Conservation (phyloP, 208 protist genomes). For the Trypanosomatidae sp. region DNA sequence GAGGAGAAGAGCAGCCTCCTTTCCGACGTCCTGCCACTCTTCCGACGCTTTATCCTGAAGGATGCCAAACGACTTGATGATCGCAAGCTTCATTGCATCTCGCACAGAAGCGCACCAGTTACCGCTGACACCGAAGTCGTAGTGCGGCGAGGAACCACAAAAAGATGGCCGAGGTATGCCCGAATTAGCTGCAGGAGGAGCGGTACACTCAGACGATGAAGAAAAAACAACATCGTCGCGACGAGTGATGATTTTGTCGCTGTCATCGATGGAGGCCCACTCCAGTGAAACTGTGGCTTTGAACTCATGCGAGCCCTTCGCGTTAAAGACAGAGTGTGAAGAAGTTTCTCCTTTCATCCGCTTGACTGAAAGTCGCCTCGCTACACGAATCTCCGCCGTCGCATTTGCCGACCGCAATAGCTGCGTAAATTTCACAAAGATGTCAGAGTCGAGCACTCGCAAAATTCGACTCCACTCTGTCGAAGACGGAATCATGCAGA, state of each 20-base stretch:
- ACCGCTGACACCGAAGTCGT: constrained; percentile 35
- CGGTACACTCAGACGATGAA: no score
- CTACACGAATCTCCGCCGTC: constrained; percentile 1
- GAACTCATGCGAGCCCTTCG: not conserved
- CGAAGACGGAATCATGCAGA: constrained; percentile 8
- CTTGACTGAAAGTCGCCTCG: no score
- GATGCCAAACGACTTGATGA: constrained; percentile 26
- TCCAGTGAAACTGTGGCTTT: constrained; percentile 12
- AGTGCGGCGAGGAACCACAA: not conserved
- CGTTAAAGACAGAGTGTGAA: no score
- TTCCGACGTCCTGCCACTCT: constrained; percentile 25
- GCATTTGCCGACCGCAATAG: constrained; percentile 2
- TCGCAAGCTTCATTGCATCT: constrained; percentile 40
- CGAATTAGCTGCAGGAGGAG: not conserved
- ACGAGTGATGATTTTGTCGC: no score
- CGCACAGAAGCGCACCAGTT: constrained; percentile 23
- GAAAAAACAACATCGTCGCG: no score
- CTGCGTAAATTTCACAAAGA: constrained; percentile 6
- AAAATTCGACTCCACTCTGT: constrained; percentile 6
- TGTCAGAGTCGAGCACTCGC: constrained; percentile 13
- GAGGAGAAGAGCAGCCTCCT: constrained; percentile 34
- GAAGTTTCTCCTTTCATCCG: no score
- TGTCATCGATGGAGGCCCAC: constrained; percentile 6
- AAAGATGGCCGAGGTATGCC: no score
- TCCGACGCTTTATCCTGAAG: constrained; percentile 25